Conservation (phyloP, 2,329 filamentous ascomycete genomes). For the Dothideomycetes sp. region DNA sequence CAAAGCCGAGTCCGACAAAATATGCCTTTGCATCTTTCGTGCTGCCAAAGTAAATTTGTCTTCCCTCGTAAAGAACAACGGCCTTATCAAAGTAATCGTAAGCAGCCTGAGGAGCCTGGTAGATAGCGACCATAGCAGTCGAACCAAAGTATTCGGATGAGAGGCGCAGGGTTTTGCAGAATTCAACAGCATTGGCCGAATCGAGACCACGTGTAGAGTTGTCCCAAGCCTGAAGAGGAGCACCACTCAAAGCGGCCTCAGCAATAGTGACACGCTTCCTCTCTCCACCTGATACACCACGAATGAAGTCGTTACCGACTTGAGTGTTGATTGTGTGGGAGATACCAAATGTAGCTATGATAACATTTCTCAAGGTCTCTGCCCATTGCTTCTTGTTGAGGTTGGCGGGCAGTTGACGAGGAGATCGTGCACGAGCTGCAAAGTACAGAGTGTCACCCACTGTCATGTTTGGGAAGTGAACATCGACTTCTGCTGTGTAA, state of each 20-base stretch:
- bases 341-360: conserved; percentile 46
- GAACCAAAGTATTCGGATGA: conserved; percentile 41
- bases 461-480: conserved; percentile 39
- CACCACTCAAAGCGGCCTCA: conserved; percentile 38
- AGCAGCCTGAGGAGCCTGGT: conserved; percentile 41
- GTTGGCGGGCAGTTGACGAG: conserved; percentile 39
- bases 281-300: conserved; percentile 51
- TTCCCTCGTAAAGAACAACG: conserved; percentile 64
- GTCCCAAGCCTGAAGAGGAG: conserved; percentile 36
- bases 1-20: conserved; percentile 61
- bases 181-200: conserved; percentile 49
- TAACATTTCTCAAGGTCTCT: conserved; percentile 48
- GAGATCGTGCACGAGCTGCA: conserved; percentile 45
- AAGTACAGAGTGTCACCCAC: conserved; percentile 50
- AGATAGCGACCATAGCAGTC: conserved; percentile 50
- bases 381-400: conserved; percentile 48
- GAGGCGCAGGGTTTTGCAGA: conserved; percentile 44
- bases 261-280: conserved; percentile 52
- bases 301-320: conserved; percentile 50
- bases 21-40: conserved; percentile 51
- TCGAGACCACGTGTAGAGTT: conserved; percentile 45
- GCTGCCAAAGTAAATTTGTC: conserved; percentile 67
- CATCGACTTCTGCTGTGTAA: conserved; percentile 36
- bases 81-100: conserved; percentile 67
- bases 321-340: conserved; percentile 48